Evolutionary conservation across 2,329 filamentous ascomycete genomes (phyloP).

Genomic region (Helicocarpus griseus): DNA sequence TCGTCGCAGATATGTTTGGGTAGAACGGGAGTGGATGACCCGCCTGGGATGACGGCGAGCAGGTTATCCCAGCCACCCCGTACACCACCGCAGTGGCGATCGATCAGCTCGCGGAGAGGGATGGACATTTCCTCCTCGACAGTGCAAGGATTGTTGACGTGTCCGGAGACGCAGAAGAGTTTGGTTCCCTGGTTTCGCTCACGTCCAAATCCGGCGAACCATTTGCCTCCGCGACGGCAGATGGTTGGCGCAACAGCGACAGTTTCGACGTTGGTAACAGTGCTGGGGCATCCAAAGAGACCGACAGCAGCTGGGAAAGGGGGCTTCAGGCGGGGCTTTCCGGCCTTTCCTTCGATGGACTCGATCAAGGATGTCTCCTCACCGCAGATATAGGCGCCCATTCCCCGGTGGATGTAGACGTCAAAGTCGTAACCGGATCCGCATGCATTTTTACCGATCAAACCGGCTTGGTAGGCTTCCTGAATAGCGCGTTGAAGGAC

Average conservation of each 20-base stretch:
- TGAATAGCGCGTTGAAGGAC: constrained; percentile 93
- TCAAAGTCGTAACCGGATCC: constrained; percentile 96
- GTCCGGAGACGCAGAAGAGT: constrained; percentile 94
- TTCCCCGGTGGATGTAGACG: constrained; percentile 90
- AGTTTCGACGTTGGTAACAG: constrained; percentile 96
- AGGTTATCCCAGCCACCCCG: constrained; percentile 97
- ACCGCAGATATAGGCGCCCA: constrained; percentile 94
- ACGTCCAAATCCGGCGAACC: constrained; percentile 90
- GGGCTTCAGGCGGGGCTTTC: constrained; percentile 96
- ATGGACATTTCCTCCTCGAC: constrained; percentile 99
- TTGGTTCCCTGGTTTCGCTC: constrained; percentile 97
- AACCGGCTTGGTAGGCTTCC: constrained; percentile 86
- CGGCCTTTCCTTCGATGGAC: constrained; percentile 95
- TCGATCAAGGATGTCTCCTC: constrained; percentile 98
- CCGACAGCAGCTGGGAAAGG: constrained; percentile 96
- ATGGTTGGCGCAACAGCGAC: constrained; percentile 93
- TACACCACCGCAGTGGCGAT: constrained; percentile 96
- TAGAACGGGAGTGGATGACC: constrained; percentile 90
- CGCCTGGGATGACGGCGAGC: constrained; percentile 86
- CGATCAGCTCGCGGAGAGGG: constrained; percentile 87
- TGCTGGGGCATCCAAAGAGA: constrained; percentile 95
- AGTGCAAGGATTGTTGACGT: constrained; percentile 97
- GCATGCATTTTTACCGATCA: constrained; percentile 98
- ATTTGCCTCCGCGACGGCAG: constrained; percentile 78
- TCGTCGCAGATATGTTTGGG: constrained; percentile 85